These are phyloP conservation scores for Phytophthora pisi DNA, from an alignment of 352 stramenopile species.

Conservation along the genomic window DNA sequence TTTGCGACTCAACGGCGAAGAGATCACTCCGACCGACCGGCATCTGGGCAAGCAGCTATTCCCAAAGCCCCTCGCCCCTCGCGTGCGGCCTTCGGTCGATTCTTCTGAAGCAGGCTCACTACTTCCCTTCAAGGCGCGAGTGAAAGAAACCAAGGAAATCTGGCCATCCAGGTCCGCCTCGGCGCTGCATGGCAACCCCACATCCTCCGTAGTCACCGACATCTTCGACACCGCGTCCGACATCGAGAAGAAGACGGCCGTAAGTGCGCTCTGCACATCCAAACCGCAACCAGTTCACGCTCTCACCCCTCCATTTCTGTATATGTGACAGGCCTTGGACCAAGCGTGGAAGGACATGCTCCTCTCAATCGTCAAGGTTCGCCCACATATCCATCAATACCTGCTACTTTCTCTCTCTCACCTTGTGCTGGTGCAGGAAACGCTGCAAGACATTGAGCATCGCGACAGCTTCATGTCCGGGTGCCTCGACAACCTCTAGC, in stretches of 20 bases:
- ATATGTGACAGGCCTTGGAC: constrained; percentile 49
- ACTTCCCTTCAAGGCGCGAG: constrained; percentile 19
- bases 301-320: constrained; percentile 1
- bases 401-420: background rate
- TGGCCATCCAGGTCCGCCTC: constrained; percentile 17
- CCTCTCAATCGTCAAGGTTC: constrained; percentile 57
- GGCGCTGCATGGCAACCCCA: constrained; percentile 11
- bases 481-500: constrained; percentile 68
- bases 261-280: constrained; percentile 20
- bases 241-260: constrained; percentile 58
- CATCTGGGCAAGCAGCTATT: constrained; percentile 65
- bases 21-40: constrained; percentile 57
- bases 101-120: constrained; percentile 10
- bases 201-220: constrained; percentile 39
- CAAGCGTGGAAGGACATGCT: constrained; percentile 62
- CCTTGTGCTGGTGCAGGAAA: constrained; percentile 42
- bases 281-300: background rate
- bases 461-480: constrained; percentile 70
- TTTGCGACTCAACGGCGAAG: constrained; percentile 61
- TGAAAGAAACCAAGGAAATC: constrained; percentile 30
- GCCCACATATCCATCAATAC: background rate
- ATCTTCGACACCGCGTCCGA: constrained; percentile 54
- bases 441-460: constrained; percentile 68
- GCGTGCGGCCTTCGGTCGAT: constrained; percentile 16
- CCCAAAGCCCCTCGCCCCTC: constrained; percentile 32